Base-by-base conservation (phyloP, 2,329 filamentous ascomycete genomes). In the Hysterium pulicare region DNA sequence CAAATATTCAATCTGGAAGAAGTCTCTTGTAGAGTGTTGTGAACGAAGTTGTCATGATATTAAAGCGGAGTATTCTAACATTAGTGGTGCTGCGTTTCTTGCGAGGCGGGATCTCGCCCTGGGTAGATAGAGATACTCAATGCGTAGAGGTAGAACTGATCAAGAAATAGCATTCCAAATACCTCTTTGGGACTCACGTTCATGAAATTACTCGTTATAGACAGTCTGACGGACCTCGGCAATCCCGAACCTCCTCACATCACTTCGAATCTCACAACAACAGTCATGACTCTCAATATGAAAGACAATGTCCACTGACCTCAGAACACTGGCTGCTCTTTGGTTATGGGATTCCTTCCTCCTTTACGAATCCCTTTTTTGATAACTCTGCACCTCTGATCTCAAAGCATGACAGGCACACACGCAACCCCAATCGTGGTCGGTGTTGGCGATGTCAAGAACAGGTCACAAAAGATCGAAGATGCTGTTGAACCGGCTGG, bases 361-460 rank as follows among this genome's bases (percentile, higher is more conserved):
- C 24, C 7, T 13, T 8, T 28, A 28, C 24, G n/a, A n/a, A 28
- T 28, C 13, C 24, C 24, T 28, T 28, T 28, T 7, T 8, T 13
- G 13, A 8, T 28, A 8, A 7, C 13, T 28, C 8, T 28, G 24
- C 24, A 28, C 31, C 8, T 7, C 8, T 9, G 9, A 15, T 33
- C 16, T 33, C 10, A 7, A 17, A 33, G 16, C 31, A 15, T 9
- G 31, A 33, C 15, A 19, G 10, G 8, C 31, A 33, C 24, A n/a
- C 34, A 40, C 33, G 16, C 23, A 46, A 54, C 45, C 10, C 82
- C 82, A 0, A 65, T 86, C 17, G 74, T 85, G 21, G 71, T 86
- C 38, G 82, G 81, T 22, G 76, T 84, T 0, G 81, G 73, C 41
- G 82, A 85, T 54, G 62, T 82, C 47, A 75, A 77, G 45, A 84